Conservation (phyloP, 2,329 filamentous ascomycete species). For the Cyphellophora attinorum region DNA sequence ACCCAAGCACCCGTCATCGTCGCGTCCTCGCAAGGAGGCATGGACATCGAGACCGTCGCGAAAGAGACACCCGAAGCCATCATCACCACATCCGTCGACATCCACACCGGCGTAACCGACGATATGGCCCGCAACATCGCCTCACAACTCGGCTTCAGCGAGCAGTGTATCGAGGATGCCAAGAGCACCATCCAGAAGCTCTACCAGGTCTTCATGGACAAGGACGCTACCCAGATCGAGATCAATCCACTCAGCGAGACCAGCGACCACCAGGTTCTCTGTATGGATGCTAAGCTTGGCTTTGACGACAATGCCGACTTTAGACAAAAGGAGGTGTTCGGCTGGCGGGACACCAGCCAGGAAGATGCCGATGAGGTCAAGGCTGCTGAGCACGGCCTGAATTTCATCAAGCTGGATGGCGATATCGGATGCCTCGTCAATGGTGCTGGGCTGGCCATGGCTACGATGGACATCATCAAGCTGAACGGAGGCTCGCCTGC, state of each 20-base stretch:
- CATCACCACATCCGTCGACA: slow-evolving; percentile 85
- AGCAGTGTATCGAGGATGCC: slow-evolving; percentile 92
- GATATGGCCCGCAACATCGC: slow-evolving; percentile 87
- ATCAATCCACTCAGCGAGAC: slow-evolving; percentile 99
- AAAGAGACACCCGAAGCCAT: slow-evolving; percentile 97
- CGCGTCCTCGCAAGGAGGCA: slow-evolving; percentile 93
- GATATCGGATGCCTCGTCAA: slow-evolving; percentile 96
- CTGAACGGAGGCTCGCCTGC: slow-evolving; percentile 91
- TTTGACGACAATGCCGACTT: slow-evolving; percentile 99
- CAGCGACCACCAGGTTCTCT: slow-evolving; percentile 93
- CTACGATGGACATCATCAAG: slow-evolving; percentile 99
- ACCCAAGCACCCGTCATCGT: slow-evolving; percentile 91
- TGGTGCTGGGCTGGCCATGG: slow-evolving; percentile 97
- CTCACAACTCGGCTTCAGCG: slow-evolving; percentile 87
- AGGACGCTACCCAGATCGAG: slow-evolving; percentile 97
- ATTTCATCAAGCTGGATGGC: slow-evolving; percentile 99
- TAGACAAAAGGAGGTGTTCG: slow-evolving; percentile 93
- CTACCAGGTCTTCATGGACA: slow-evolving; percentile 97
- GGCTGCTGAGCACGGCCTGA: slow-evolving; percentile 79
- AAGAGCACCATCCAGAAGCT: slow-evolving; percentile 97
- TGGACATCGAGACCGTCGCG: slow-evolving; percentile 97
- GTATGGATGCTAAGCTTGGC: slow-evolving; percentile 98
- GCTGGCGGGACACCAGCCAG: slow-evolving; percentile 86
- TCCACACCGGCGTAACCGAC: slow-evolving; percentile 90
- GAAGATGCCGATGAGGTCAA: slow-evolving; percentile 97